Percentiles rank a stretch among this genome's conserved stretches.
Evolutionary conservation across 176 grass and related monocot species (phyloP).

Genomic region (Ensete ventricosum): DNA sequence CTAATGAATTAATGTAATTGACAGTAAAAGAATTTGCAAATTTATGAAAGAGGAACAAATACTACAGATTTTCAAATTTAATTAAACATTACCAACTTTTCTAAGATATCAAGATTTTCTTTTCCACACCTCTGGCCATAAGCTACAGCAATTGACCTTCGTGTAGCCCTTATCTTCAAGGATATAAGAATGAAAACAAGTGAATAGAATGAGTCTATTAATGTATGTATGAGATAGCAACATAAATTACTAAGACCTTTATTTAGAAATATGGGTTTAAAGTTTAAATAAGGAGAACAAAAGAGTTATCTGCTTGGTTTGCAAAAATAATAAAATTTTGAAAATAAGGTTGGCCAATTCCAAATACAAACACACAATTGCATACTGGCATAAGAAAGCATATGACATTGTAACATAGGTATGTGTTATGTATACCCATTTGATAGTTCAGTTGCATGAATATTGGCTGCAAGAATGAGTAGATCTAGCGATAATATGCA

Average conservation of each 20-base stretch:
- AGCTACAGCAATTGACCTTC: slow-evolving; percentile 62
- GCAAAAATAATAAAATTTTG: too few species aligned
- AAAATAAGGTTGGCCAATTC: too few species aligned
- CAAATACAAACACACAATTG: too few species aligned
- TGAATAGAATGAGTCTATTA: not conserved
- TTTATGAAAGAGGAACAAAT: not conserved
- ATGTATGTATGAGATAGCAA: not conserved
- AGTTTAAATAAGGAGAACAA: not conserved
- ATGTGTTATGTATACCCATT: too few species aligned
- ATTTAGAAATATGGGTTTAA: not conserved
- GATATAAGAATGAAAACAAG: slow-evolving; percentile 1
- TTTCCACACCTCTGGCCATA: slow-evolving; percentile 81
- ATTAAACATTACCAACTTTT: slow-evolving; percentile 72
- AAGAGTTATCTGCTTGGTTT: too few species aligned
- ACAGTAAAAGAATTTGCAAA: not conserved
- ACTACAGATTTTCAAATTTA: not conserved
- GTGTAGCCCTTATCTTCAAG: slow-evolving; percentile 62
- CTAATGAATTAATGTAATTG: not conserved
- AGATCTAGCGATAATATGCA: too few species aligned
- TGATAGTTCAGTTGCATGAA: too few species aligned
- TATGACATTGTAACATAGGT: too few species aligned
- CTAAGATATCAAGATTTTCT: slow-evolving; percentile 70
- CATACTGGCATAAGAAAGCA: too few species aligned
- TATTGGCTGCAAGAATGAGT: too few species aligned
- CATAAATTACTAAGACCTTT: not conserved